Conservation (phyloP, 1,284 basidiomycete species). For the Leccinum pachyderme region DNA sequence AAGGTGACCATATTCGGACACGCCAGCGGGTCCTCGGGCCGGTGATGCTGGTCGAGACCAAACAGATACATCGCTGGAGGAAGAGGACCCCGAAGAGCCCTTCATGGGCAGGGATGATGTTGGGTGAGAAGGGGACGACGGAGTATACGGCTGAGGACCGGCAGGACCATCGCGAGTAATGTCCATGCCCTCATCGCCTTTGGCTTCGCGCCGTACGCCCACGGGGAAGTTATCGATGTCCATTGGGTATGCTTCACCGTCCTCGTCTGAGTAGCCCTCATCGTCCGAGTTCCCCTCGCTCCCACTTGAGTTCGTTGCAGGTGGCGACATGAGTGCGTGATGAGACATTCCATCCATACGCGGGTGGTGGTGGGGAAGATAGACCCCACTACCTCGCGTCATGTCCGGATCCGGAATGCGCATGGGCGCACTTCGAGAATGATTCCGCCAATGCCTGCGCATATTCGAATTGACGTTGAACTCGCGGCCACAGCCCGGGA, state of each 20-base stretch:
- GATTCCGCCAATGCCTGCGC: conserved; percentile 73
- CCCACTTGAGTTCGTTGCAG: conserved; percentile 30
- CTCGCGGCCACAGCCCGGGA: conserved; percentile 67
- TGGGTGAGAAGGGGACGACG: conserved; percentile 4
- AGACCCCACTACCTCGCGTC: conserved; percentile 8
- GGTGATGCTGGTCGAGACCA: conserved; percentile 32
- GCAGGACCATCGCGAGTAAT: background rate
- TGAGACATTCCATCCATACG: conserved; percentile 18
- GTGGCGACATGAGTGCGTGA: conserved; percentile 29
- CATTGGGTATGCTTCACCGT: conserved; percentile 23
- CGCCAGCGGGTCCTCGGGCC: conserved; percentile 13
- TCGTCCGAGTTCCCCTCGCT: conserved; percentile 31
- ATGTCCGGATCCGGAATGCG: conserved; percentile 25
- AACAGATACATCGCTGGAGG: conserved; percentile 24
- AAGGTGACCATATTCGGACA: conserved; percentile 11
- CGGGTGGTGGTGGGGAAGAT: conserved; percentile 10
- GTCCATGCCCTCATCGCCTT: conserved; percentile 12
- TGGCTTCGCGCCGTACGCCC: conserved; percentile 3
- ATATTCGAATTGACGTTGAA: conserved; percentile 84
- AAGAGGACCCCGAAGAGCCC: conserved; percentile 18
- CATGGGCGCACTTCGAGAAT: conserved; percentile 35
- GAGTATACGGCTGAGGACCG: conserved; percentile 3
- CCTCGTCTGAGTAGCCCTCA: conserved; percentile 29
- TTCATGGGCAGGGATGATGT: conserved; percentile 10
- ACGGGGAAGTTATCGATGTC: conserved; percentile 19